These are phyloP conservation scores for Pseudogymnoascus sp. DNA, from an alignment of 2,329 filamentous ascomycete species.

Conservation along the genomic window DNA sequence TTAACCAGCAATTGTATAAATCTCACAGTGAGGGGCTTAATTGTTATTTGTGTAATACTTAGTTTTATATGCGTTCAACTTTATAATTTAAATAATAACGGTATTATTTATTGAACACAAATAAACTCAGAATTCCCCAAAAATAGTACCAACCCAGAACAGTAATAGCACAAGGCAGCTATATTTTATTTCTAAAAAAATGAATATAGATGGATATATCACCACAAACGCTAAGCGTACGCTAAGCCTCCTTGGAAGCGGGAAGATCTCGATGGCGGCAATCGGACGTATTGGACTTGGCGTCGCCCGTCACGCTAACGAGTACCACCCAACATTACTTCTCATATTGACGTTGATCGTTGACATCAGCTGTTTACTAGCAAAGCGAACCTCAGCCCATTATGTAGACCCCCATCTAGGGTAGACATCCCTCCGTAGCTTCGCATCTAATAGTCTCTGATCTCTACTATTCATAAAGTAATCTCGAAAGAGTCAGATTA, in stretches of 20 bases:
- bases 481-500: background rate
- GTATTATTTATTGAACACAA: background rate
- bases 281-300: background rate
- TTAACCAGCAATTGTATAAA: no score
- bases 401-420: background rate
- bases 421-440: background rate
- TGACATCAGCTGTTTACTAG: background rate
- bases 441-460: background rate
- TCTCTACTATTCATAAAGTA: background rate
- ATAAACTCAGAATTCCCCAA: background rate
- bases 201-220: no score
- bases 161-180: background rate
- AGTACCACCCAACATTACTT: background rate
- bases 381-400: background rate
- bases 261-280: background rate
- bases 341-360: background rate
- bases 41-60: no score
- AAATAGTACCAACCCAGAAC: background rate
- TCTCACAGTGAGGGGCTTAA: no score
- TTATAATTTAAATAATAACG: no score
- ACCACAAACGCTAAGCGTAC: background rate
- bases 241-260: background rate
- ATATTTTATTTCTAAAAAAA: background rate
- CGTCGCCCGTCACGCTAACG: background rate
- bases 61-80: no score